Conservation (phyloP, 495 filamentous ascomycete genomes). For the Hypoxylon intermedium region DNA sequence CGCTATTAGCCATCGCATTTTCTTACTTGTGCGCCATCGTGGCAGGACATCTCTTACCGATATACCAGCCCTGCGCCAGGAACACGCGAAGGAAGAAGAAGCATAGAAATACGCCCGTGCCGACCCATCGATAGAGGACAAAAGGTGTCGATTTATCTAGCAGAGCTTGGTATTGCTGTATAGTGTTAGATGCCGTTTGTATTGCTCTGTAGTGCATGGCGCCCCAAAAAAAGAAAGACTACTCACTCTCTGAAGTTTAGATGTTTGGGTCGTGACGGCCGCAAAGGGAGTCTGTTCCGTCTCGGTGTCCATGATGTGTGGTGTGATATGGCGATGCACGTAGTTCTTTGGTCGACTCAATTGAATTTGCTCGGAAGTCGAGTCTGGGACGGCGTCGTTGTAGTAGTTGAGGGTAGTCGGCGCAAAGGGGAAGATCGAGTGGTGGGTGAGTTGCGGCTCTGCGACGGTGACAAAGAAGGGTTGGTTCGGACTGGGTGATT, state of each 20-base stretch:
- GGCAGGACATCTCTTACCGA: slow-evolving; percentile 67
- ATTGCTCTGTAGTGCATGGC: background rate
- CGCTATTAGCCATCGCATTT: slow-evolving; percentile 22
- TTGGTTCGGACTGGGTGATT: slow-evolving; percentile 16
- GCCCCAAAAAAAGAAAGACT: slow-evolving; percentile 9
- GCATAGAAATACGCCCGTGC: slow-evolving; percentile 74
- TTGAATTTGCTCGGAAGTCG: slow-evolving; percentile 33
- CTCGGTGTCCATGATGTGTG: slow-evolving; percentile 80
- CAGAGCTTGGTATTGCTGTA: slow-evolving; percentile 92
- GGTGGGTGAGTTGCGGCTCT: slow-evolving; percentile 9
- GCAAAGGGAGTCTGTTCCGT: slow-evolving; percentile 83
- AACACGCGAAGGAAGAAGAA: slow-evolving; percentile 89
- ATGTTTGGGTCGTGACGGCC: slow-evolving; percentile 84
- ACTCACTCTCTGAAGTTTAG: slow-evolving; percentile 56
- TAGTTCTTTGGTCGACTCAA: background rate
- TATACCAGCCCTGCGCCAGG: slow-evolving; percentile 96
- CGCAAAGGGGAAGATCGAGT: slow-evolving; percentile 29
- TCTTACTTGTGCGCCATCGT: background rate
- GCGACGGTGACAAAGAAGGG: slow-evolving; percentile 9
- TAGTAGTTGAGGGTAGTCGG: background rate
- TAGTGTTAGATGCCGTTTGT: slow-evolving; percentile 10
- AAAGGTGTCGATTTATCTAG: slow-evolving; percentile 92
- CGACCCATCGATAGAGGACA: slow-evolving; percentile 84
- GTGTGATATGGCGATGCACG: too few relatives aligned
- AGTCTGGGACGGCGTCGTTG: slow-evolving; percentile 6